Evolutionary conservation across 2,329 filamentous ascomycete genomes (phyloP), one percentile per base, ranked within the genome.

Genomic region (Colletotrichum noveboracense): DNA sequence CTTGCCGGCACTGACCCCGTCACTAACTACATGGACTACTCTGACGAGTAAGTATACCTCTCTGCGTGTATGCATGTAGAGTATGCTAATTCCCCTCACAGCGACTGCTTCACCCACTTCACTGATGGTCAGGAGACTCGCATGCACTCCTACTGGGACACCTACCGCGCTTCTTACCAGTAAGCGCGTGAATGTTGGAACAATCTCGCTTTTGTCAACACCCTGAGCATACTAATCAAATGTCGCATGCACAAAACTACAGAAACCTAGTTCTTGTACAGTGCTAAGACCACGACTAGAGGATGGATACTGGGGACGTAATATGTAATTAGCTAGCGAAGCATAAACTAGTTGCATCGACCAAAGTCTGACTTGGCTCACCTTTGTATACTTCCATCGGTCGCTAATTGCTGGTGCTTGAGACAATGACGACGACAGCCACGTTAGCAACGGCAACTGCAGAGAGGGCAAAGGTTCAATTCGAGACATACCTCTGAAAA

Each of bases 31-130:
- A 86, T 86, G 84, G 83, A 84, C 76, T 85, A 85, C 78, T 86
- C 84, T 26, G 81, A 84, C 70, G 87, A 89, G 85, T 83, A 79
- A 82, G 82, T 77, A 43, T 14, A 16, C 21, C 56, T 60, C 10
- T 7, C 4, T 4, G 9, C 7, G 5, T 34, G 7, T 55, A 66
- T 55, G 78, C 58, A 30, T 48, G 18, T 36, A 9, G 24, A 16
- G 21, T 5, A 70, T 18, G 12, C 34, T 69, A 21, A 69, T 14
- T 21, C 8, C 6, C 7, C 5, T 43, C 69, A 55, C 52, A 86
- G 85, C 77, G 68, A 79, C 75, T 89, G 87, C 82, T 88, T 87
- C 80, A 80, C 82, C 55, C 84, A 87, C 80, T 89, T 89, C 81
- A 87, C 86, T 7, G 38, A 82, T 12, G 85, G 85, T 7, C 87